Conservation (phyloP, 2,329 filamentous ascomycete genomes). For the Fusarium sp. region DNA sequence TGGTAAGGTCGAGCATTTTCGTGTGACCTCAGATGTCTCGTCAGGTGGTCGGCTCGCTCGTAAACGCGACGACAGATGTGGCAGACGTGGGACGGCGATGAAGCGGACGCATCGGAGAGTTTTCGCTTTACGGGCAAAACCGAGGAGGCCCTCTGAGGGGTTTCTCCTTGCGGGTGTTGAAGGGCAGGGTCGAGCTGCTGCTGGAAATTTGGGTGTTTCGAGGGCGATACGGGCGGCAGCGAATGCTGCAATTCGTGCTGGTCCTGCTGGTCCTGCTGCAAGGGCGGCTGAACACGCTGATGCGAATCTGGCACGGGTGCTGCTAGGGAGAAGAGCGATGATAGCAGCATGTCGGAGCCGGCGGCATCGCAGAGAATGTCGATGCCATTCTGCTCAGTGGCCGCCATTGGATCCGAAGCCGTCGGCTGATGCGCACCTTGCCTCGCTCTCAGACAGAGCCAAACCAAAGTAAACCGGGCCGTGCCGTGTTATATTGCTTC, state of each 20-base stretch:
- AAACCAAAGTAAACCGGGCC: constrained; percentile 19
- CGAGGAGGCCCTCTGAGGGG: constrained; percentile 28
- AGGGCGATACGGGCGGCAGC: constrained; percentile 32
- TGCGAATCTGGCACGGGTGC: constrained; percentile 40
- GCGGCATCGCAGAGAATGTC: constrained; percentile 49
- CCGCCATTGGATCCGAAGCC: constrained; percentile 36
- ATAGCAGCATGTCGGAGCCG: constrained; percentile 48
- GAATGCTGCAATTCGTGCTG: constrained; percentile 38
- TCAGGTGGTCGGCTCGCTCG: constrained; percentile 48
- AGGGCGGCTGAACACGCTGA: constrained; percentile 27
- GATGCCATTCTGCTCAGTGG: constrained; percentile 48
- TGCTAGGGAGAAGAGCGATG: constrained; percentile 47
- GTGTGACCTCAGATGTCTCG: constrained; percentile 47
- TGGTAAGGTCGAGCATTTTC: constrained; percentile 49
- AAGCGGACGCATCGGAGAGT: constrained; percentile 44
- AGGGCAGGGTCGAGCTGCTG: constrained; percentile 39
- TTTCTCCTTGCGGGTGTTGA: constrained; percentile 27
- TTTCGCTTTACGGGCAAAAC: constrained; percentile 44
- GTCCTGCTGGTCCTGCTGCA: constrained; percentile 40
- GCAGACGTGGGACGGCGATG: constrained; percentile 48
- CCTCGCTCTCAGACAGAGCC: constrained; percentile 24
- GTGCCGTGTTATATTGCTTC: constrained; percentile 18
- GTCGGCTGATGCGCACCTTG: background rate
- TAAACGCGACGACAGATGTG: constrained; percentile 49
- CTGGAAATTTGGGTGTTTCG: constrained; percentile 36